Evolutionary conservation across 352 stramenopile species (phyloP).

Genomic region (Pythium guiyangense): DNA sequence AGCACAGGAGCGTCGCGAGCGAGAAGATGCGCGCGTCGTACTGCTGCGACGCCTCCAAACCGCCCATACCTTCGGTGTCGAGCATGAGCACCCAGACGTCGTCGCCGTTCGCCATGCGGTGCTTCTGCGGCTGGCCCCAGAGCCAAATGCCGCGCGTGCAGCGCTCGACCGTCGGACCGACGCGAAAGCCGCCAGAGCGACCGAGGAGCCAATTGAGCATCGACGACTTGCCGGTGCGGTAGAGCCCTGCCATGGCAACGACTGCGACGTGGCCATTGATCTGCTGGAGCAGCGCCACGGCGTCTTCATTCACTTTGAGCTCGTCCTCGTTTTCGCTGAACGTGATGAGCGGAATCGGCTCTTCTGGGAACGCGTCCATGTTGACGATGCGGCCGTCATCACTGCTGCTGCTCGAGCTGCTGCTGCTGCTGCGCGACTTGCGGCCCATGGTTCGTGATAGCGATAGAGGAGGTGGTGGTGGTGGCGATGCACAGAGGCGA

Average conservation of each 20-base stretch:
- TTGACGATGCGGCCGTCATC: conserved; percentile 12
- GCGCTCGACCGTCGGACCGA: conserved; percentile 76
- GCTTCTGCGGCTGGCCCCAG: conserved; percentile 63
- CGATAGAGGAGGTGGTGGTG: background rate
- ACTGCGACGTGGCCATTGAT: conserved; percentile 78
- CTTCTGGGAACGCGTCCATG: conserved; percentile 40
- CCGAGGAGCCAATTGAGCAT: conserved; percentile 87
- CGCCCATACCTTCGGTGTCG: conserved; percentile 84
- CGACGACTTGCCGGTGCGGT: conserved; percentile 85
- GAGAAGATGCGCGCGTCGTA: conserved; percentile 89
- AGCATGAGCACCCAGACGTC: conserved; percentile 80
- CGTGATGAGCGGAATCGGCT: conserved; percentile 81
- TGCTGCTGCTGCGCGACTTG: conserved; percentile 7
- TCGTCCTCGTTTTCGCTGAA: conserved; percentile 80
- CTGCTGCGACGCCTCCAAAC: conserved; percentile 77
- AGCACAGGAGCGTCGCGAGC: conserved; percentile 79
- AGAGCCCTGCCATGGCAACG: conserved; percentile 81
- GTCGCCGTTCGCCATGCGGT: conserved; percentile 62
- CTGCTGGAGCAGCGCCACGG: conserved; percentile 52
- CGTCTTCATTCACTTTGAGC: conserved; percentile 78
- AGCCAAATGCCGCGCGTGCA: conserved; percentile 88
- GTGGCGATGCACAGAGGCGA: background rate
- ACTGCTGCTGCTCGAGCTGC: conserved; percentile 8
- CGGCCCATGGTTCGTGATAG: conserved; percentile 4
- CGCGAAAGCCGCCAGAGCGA: conserved; percentile 64